Percentiles rank a stretch among this genome's conserved stretches.
These are phyloP conservation scores for Mycena galericulata DNA, from an alignment of 768 basidiomycete genomes.

Conservation along the genomic window DNA sequence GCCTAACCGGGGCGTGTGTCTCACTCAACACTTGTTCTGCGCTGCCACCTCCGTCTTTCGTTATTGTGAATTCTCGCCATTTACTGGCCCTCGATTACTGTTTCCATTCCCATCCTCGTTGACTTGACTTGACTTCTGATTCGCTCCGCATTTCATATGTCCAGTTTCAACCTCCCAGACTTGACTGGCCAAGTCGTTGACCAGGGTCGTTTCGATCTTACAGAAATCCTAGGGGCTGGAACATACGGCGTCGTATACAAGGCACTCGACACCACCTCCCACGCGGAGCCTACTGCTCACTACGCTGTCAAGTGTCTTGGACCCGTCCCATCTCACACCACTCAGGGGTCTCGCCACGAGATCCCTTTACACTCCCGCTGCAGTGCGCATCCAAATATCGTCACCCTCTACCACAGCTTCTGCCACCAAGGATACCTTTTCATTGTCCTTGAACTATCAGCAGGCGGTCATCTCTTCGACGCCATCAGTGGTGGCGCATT, in stretches of 20 bases:
- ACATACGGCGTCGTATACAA: constrained; percentile 14
- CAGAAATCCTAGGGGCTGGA: not conserved
- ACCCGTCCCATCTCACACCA: no score
- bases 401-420: constrained; percentile 52
- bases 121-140: no score
- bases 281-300: not conserved
- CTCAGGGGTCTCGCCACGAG: not conserved
- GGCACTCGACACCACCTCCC: constrained; percentile 7
- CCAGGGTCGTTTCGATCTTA: constrained; percentile 7
- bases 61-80: no score
- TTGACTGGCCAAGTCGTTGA: constrained; percentile 11
- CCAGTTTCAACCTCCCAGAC: no score
- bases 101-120: no score
- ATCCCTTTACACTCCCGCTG: not conserved
- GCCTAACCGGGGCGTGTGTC: no score
- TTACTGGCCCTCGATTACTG: no score
- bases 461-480: constrained; percentile 61
- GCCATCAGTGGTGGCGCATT: constrained; percentile 52
- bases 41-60: no score
- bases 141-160: no score
- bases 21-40: no score
- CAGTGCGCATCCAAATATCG: not conserved
- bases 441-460: constrained; percentile 52
- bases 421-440: constrained; percentile 60
- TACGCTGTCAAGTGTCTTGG: constrained; percentile 20